Evolutionary conservation across 768 basidiomycete species (phyloP), one percentile per base, ranked within the genome.

Genomic region (Fomitopsis serialis): DNA sequence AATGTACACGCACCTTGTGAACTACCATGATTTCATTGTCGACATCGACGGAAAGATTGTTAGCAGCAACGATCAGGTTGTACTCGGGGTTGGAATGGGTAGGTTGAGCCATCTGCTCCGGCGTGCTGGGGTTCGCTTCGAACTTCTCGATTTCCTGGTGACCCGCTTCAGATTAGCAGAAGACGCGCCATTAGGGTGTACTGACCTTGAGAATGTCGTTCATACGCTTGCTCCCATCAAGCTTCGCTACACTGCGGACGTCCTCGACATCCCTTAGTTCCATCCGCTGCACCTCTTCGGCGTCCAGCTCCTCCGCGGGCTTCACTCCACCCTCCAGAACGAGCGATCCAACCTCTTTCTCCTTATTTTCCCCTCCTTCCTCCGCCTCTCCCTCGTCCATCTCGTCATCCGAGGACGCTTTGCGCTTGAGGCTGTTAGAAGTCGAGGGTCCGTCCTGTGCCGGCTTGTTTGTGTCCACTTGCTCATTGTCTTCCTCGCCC

Each of bases 21-120:
- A 99, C 95, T 29, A 99, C 78, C 34, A 99, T 77, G 51, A 98
- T 92, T 69, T 99, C 97, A 62, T 99, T 99, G 71, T 99, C 97
- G 5, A 98, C 85, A 63, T 99, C 97, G 42, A 99, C 97, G 1
- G 94, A 92, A 54, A 98, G 75, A 70, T 99, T 99, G 74, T 99
- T 99, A 23, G 97, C 92, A 61, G 93, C 86, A 4, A 99, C 97
- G 62, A 98, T 98, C 56, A 98, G 77, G 57, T 87, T 84, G 73
- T 99, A 99, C 70, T 99, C 97, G 1, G 93, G 91, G 66, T 96
- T 95, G 56, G 93, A 78, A 66, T 92, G 89, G 1, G 90, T 85
- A 22, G 87, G 87, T 32, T 87, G 73, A 1, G 85, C 76, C 76
- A 92, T 89, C 36, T 85, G 80, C 57, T 91, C 86, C 24, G 84